Evolutionary conservation across 2,329 filamentous ascomycete genomes (phyloP), one percentile per base, ranked within the genome.

Genomic region (Alternaria consortialis): DNA sequence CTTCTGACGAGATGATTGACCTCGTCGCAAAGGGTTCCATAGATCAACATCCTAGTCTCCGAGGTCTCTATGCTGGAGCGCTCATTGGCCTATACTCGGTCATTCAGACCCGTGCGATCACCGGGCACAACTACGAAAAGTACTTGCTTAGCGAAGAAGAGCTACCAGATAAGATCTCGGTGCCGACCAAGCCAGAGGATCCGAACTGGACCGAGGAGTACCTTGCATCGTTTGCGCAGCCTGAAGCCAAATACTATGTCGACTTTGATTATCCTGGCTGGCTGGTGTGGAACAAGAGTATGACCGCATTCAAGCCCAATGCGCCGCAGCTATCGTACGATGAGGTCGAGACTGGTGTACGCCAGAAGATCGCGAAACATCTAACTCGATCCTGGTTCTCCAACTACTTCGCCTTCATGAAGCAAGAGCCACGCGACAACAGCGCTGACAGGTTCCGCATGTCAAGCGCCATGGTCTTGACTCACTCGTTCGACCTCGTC

Each of bases 241-340:
- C 90, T 6, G 89, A 89, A 32, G 90, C 92, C 0, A 89, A 97
- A 65, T 97, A 96, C 77, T 96, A 94, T 76, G 88, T 98, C 46
- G 95, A 99, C 74, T 87, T 89, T 56, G 94, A 98, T 75, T 91
- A 96, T 75, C 93, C 94, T 5, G 95, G 95, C 32, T 99, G 96
- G 96, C 85, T 99, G 17, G 93, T 97, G 0, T 99, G 95, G 95
- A 91, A 91, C 53, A 92, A 95, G 78, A 88, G 86, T 32, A 94
- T 98, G 83, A 89, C 88, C 13, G 95, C 90, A 0, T 93, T 90
- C 77, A 88, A 88, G 62, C 88, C 91, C 3, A 90, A 91, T 53
- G 88, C 93, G 29, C 83, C 82, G 76, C 79, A 89, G 79, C 73
- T 97, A 83, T 79, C 87, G 44, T 99, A 95, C 71, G 95, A 99